Base-by-base conservation (phyloP, 2,329 filamentous ascomycete species). In the Escovopsis weberi region DNA sequence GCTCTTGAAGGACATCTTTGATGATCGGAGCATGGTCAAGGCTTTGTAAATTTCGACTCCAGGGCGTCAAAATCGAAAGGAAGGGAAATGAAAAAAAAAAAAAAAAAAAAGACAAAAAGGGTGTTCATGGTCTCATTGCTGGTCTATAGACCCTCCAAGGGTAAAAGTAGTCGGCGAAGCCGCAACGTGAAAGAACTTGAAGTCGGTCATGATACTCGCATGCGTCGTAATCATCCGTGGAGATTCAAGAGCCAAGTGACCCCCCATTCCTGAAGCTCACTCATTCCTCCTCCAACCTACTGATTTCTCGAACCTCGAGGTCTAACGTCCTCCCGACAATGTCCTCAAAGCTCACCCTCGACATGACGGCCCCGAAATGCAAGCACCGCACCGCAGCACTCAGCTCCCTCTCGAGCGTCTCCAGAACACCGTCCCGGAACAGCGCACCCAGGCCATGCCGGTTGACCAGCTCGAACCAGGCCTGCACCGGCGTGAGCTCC, bases 1-100 rank as follows among this genome's bases (percentile, higher is more conserved):
- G 39, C 55, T 93, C 46, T 58, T 93, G 55, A 75, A 64, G 55
- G 85, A 93, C 63, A 54, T 93, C 46, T 91, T 89, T 67, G 82
- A 87, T 54, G 84, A 91, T 65, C 73, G 70, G 55, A 86, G 64
- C 45, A 74, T 81, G 54, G 74, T 79, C 12, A 79, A 67, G 62
- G 70, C 73, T 40, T 53, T 77, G 53, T 78, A 41, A n/a, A 68
- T 33, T 8, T 6, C 23, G 6, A 11, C 8, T 30, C 9, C 15
- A 33, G 7, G 19, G 15, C 6, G n/a, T 12, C 11, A n/a, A 23
- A 33, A 23, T 3, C 28, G 35, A 32, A 32, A 32, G 11, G 11
- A 32, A 32, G 28, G 28, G 7, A 30, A 30, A 30, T 9, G 4
- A 11, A 11, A 11, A 11, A 9, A 32, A 11, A 6, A 30, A 10